A percentile compares a stretch with the other conserved stretches of the same genome.
phyloP scores from a whole-genome alignment of 2,329 filamentous ascomycete species.

The Colletotrichum sidae region DNA sequence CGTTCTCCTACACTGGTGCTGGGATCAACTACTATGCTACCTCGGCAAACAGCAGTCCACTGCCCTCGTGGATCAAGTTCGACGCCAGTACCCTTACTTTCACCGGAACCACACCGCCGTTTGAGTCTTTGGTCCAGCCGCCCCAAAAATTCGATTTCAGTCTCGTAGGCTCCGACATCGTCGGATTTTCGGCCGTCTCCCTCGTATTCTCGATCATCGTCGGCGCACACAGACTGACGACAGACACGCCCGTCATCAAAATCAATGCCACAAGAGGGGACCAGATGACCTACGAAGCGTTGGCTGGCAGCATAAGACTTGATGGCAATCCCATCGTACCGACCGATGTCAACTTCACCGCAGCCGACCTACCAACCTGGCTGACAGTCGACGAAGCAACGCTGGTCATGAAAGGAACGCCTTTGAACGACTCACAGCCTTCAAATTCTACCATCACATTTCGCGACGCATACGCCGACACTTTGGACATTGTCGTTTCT shows the following conservation, averaged over 20 bases:
- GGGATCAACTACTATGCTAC: conserved; percentile 80
- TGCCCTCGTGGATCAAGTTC: conserved; percentile 89
- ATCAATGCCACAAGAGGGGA: conserved; percentile 68
- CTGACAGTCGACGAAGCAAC: conserved; percentile 72
- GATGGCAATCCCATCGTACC: conserved; percentile 65
- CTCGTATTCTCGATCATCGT: conserved; percentile 78
- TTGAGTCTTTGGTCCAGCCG: conserved; percentile 71
- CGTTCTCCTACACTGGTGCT: conserved; percentile 69
- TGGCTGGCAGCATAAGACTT: conserved; percentile 65
- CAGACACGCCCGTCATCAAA: conserved; percentile 66
- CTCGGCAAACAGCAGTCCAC: conserved; percentile 80
- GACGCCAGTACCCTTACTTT: conserved; percentile 73
- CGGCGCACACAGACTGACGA: conserved; percentile 75
- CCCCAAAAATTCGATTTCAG: conserved; percentile 79
- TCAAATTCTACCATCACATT: conserved; percentile 73
- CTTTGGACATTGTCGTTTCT: conserved; percentile 65
- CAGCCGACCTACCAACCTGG: conserved; percentile 73
- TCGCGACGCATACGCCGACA: conserved; percentile 69
- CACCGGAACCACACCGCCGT: conserved; percentile 75
- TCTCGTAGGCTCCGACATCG: conserved; percentile 81
- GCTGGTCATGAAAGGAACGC: conserved; percentile 73
- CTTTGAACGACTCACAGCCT: conserved; percentile 67
- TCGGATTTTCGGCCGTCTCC: conserved; percentile 78
- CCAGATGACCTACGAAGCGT: conserved; percentile 62
- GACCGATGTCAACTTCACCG: conserved; percentile 64